Conservation (phyloP, 2,329 filamentous ascomycete genomes). For the Ceratocystiopsis brevicomis region DNA sequence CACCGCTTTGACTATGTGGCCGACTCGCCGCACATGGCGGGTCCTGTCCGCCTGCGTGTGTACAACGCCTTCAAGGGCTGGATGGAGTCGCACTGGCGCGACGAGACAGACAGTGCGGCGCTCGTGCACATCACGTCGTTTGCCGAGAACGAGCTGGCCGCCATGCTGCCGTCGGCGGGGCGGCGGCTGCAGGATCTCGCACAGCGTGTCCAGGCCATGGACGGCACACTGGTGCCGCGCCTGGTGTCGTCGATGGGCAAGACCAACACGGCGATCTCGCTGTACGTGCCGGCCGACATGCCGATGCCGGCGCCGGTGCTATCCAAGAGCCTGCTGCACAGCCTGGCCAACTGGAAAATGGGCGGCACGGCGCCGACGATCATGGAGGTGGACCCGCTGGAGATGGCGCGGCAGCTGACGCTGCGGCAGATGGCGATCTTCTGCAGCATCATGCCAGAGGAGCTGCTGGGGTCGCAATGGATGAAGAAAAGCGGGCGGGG, state of each 20-base stretch:
- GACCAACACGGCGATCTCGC: conserved; percentile 55
- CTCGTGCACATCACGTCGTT: conserved; percentile 62
- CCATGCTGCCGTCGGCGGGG: conserved; percentile 55
- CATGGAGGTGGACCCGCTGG: conserved; percentile 77
- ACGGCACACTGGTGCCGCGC: conserved; percentile 62
- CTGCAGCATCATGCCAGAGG: conserved; percentile 78
- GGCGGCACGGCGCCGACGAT: conserved; percentile 55
- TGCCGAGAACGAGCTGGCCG: conserved; percentile 50
- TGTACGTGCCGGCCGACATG: conserved; percentile 51
- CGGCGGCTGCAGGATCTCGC: conserved; percentile 64
- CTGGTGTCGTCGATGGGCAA: conserved; percentile 76
- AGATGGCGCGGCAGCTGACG: conserved; percentile 81
- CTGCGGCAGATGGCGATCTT: conserved; percentile 84
- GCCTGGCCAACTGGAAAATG: conserved; percentile 51
- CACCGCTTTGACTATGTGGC: conserved; percentile 85
- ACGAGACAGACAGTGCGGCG: conserved; percentile 59
- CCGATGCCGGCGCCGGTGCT: conserved; percentile 52
- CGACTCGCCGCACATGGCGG: conserved; percentile 54
- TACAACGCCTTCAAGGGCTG: conserved; percentile 96
- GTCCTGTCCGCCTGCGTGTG: conserved; percentile 70
- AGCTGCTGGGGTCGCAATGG: conserved; percentile 83
- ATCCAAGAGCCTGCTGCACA: conserved; percentile 55
- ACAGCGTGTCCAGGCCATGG: conserved; percentile 52
- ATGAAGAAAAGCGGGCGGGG: conserved; percentile 67
- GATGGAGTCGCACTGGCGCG: conserved; percentile 89